Base-by-base conservation (phyloP, 306 rosid species). In the Casuarina glauca region DNA sequence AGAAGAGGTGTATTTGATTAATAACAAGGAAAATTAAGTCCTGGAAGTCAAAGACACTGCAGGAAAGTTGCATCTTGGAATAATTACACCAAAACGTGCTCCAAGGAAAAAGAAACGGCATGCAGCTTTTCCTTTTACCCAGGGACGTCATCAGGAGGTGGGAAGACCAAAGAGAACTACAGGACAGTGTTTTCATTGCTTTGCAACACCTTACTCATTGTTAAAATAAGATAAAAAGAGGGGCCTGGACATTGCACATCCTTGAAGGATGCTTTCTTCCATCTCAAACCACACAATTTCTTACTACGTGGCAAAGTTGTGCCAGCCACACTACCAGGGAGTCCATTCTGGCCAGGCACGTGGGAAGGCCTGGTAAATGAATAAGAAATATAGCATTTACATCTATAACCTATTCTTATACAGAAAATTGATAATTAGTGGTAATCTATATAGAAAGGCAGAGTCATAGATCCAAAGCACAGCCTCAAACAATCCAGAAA, bases 41-140 rank as follows among this genome's bases (percentile, higher is more conserved):
- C 19, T 19, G 61, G 74, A 79, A 4, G 17, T 44, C 73, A 74
- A 61, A 73, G 74, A 20, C 73, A 73, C 36, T 10, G 38, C 15
- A 11, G 50, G 41, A 15, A 68, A 63, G 38, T 57, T 51, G 60
- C 54, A 73, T 74, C 54, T 62, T 70, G 74, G 53, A 63, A 20
- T 68, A 15, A 55, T n/a, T 17, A 3, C 66, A 73, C 58, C 20
- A 48, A 16, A 19, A 6, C 60, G 7, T 54, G 68, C 17, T 74
- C 55, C 38, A 12, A 75, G 76, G n/a, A 43, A 74, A 50, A 62
- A 35, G 17, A 39, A 75, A 26, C 11, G 2, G 17, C 26, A 3
- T 20, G 66, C 60, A 60, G 46, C 61, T 63, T 50, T 6, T 10
- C 38, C 12, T 70, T 78, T 78, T 60, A 20, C 54, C 55, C 36